Evolutionary conservation across 768 basidiomycete genomes (phyloP), one percentile per base, ranked within the genome.

Genomic region (Lyophyllum decastes): DNA sequence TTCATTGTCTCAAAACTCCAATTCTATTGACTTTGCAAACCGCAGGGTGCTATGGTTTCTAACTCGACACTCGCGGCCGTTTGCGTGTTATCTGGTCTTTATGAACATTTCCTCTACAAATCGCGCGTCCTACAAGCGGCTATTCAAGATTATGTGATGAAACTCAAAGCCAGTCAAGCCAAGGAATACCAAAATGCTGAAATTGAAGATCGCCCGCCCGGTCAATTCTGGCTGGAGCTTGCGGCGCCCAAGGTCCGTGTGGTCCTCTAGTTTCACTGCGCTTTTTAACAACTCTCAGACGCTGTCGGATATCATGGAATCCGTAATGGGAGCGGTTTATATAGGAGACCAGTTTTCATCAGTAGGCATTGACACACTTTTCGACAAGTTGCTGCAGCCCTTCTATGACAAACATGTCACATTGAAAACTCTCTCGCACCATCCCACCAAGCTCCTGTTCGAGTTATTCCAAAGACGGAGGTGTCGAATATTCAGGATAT

Each of bases 21-120:
- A 30, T 30, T 30, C 30, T 10, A 30, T 30, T 30, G 5, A 30
- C 30, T 30, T 10, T 30, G 30, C n/a, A n/a, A 10, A 30, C 10
- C 30, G 30, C 64, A 94, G 92, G 82, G 84, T 26, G 88, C 89
- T 8, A 94, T 94, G 91, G 91, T 94, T 25, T 91, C 90, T 4
- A 94, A 94, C 69, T 81, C 85, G 27, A 78, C 88, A 17, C 75
- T 94, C 43, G 90, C 88, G 38, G 88, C 92, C 2, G 70, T 94
- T 57, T 92, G 89, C 62, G 85, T 94, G 17, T 80, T 79, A 61
- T 81, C 82, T 52, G 87, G 87, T 33, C 72, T 95, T 53, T 75
- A 90, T 56, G 72, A 85, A 43, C 74, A 87, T 69, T 72, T 94
- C 25, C 74, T 82, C 47, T 78, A 83, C 51, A 84, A 84, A 52